Conservation (phyloP, 2,329 filamentous ascomycete species). For the Sporothrix mexicana region DNA sequence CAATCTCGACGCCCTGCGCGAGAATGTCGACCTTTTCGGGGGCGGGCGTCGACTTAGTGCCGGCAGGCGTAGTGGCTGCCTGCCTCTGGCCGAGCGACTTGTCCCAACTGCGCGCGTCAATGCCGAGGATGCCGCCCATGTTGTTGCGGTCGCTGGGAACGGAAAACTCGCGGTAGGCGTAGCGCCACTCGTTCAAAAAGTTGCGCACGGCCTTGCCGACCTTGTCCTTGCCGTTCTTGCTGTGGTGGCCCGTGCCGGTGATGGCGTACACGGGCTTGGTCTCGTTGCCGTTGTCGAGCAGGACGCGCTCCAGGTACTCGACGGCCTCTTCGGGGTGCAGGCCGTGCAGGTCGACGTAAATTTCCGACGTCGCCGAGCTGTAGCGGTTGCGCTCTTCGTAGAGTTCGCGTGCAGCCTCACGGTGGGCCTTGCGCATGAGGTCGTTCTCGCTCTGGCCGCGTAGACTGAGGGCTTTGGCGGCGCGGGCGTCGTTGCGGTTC, state of each 20-base stretch:
- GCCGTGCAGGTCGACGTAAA: constrained; percentile 96
- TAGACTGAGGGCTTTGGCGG: constrained; percentile 91
- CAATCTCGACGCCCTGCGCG: constrained; percentile 70
- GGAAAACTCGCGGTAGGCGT: constrained; percentile 93
- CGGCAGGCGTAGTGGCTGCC: neutral
- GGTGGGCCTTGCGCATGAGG: constrained; percentile 94
- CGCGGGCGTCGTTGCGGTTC: constrained; percentile 96
- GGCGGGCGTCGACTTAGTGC: neutral
- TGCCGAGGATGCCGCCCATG: constrained; percentile 76
- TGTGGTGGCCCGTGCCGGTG: constrained; percentile 95
- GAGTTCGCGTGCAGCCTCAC: constrained; percentile 87
- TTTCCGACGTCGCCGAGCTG: constrained; percentile 59
- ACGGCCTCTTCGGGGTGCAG: constrained; percentile 98
- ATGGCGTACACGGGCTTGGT: constrained; percentile 88
- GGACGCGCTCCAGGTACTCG: constrained; percentile 86
- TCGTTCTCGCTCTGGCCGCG: constrained; percentile 97
- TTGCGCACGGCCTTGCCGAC: constrained; percentile 90
- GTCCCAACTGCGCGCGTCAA: constrained; percentile 72
- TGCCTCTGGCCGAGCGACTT: constrained; percentile 56
- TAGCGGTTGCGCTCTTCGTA: constrained; percentile 94
- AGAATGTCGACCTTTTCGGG: constrained; percentile 56
- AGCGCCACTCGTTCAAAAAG: constrained; percentile 94
- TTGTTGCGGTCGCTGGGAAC: constrained; percentile 89
- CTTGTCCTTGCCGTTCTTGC: constrained; percentile 98
- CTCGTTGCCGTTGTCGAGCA: constrained; percentile 79